Percentiles rank a stretch among this genome's conserved stretches.
Conservation (phyloP, 768 basidiomycete genomes). For the Psilocybe cubensis region DNA sequence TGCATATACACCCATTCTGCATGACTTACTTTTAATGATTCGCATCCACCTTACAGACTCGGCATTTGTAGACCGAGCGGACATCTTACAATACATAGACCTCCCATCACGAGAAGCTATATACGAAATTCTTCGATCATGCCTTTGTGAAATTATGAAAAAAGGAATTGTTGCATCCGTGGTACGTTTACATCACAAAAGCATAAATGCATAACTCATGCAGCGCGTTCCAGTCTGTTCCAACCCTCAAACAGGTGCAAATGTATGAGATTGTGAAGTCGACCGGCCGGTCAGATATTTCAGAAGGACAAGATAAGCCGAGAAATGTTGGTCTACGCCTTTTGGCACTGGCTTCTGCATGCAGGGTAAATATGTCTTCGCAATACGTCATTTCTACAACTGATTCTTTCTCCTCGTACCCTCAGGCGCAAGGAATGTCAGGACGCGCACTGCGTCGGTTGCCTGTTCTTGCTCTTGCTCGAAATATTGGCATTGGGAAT, state of each 20-base stretch:
- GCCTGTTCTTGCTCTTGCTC: conserved; percentile 92
- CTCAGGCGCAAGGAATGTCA: conserved; percentile 79
- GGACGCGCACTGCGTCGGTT: conserved; percentile 90
- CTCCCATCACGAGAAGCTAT: conserved; percentile 90
- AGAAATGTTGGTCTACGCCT: conserved; percentile 61
- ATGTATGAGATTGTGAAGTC: conserved; percentile 52
- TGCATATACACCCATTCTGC: neutral
- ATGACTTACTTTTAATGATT: neutral
- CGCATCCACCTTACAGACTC: conserved; percentile 61
- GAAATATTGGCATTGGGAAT: conserved; percentile 69
- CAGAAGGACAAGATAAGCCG: conserved; percentile 48
- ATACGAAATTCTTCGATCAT: conserved; percentile 88
- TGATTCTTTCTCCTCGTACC: neutral
- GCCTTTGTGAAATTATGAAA: conserved; percentile 77
- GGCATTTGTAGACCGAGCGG: conserved; percentile 96
- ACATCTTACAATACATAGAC: conserved; percentile 94
- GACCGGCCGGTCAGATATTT: conserved; percentile 12
- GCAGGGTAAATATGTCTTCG: conserved; percentile 63
- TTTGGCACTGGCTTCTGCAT: conserved; percentile 71
- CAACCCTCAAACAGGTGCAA: conserved; percentile 62
- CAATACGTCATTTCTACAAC: neutral
- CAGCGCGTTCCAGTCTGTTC: conserved; percentile 52
- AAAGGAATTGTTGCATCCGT: conserved; percentile 69
- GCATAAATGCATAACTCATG: neutral
- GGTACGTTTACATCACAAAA: conserved; percentile 42